Base-by-base conservation (phyloP, 331 rosid species). In the Quercus phellos region DNA sequence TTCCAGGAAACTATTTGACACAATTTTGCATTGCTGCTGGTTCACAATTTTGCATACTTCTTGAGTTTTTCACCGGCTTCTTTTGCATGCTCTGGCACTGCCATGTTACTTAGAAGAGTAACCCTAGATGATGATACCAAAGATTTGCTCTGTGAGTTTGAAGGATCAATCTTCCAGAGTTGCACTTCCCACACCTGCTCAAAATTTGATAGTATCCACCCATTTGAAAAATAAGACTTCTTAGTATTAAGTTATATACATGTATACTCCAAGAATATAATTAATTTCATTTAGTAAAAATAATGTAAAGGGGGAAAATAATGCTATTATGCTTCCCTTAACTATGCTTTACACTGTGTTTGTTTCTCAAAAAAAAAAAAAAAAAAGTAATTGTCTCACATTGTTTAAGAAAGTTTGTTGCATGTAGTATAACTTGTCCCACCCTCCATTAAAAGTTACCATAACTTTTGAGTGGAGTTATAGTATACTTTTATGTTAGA, bases 131-230 rank as follows among this genome's bases (percentile, higher is more conserved):
- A 80, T 27, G 99, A 77, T 74, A 90, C 83, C 77, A 92, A 46
- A 10, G 90, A 75, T 84, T 70, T 87, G 18, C 61, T 75, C 72
- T 83, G 73, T 61, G 83, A 66, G 79, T 84, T 77, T 76, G 94
- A 86, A 77, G 92, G 91, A 83, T 84, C 85, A 72, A 81, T 78
- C 87, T 94, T 94, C 91, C 86, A 85, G 56, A 92, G 60, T 55
- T 24, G 29, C 60, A 88, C 99, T 77, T 92, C 97, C 99, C 98
- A 94, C 73, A 94, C 98, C 96, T 94, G 86, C 43, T 2, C 34
- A 68, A 70, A 51, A 58, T 55, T 42, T 42, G 18, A 27, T 75
- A 72, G n/a, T 34, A 14, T 16, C 71, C 50, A n/a, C 38, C 5
- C 26, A 4, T 6, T 17, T 18, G 5, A 32, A 66, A 66, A 9